Evolutionary conservation across 305 asterid genomes (phyloP), one percentile per base, ranked within the genome.

Genomic region (Fraxinus sp.): DNA sequence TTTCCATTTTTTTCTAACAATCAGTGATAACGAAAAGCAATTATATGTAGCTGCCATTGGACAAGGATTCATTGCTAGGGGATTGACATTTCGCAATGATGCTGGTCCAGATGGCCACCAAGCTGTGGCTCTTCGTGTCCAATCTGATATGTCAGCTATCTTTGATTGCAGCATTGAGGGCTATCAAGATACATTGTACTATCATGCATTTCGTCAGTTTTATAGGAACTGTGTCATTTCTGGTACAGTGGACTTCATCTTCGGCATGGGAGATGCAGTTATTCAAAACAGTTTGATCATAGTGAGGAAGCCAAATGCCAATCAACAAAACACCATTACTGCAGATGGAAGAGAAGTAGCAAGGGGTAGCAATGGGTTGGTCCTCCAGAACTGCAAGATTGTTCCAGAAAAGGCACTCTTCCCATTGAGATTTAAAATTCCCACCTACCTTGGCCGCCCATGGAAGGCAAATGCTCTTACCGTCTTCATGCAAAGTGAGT

Each of bases 151-250:
- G 85, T 76, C 91, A 0, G 94, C 91, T 0, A 3, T 93, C 26
- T 93, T 94, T 68, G 95, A 93, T 78, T 93, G 97, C 90, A 90
- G 90, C 91, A 89, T 93, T 14, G 97, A 92, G 80, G 97, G 87
- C 0, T 46, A 46, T 3, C 55, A 46, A 46, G 55, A 46, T 46
- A 46, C 55, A 46, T 46, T 46, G 9, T 93, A 88, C 91, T 93
- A 94, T 83, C 97, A 93, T 9, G 44, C 80, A 1, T 39, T 7
- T 11, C 84, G 93, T 0, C 95, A 91, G 22, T 94, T 93, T 87
- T 93, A 91, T 88, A 87, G 91, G 22, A 91, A 90, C 83, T 94
- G 97, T 80, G 86, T 86, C 28, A 91, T 94, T n/a, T 92, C 91
- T 36, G 98, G 98, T 3, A 92, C 97, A 13, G 39, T 93, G 0